A percentile compares a stretch with the other conserved stretches of the same genome.
Conservation (phyloP, 352 stramenopile genomes). For the Phytophthora ohioensis region DNA sequence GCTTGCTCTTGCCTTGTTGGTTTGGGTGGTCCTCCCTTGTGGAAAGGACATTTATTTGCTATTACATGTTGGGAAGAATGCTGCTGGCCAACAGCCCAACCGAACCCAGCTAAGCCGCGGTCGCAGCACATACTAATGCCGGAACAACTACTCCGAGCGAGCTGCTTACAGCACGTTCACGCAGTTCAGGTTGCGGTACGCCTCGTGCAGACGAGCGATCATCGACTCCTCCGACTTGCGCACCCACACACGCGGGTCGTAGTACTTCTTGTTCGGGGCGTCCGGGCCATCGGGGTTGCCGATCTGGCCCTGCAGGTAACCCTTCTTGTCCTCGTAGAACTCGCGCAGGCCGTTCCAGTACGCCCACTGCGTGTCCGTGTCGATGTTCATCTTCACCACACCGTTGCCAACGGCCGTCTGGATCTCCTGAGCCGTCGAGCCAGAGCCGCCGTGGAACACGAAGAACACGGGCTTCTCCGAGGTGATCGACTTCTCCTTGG, state of each 20-base stretch:
- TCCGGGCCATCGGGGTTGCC: constrained; percentile 97
- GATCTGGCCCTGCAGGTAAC: constrained; percentile 98
- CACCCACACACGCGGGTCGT: constrained; percentile 98
- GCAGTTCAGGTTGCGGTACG: constrained; percentile 93
- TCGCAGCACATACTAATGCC: constrained; percentile 22
- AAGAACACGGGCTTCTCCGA: constrained; percentile 98
- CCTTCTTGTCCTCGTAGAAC: constrained; percentile 98
- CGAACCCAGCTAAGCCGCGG: constrained; percentile 9
- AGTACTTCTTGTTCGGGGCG: constrained; percentile 99
- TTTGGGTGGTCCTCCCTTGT: constrained; percentile 43
- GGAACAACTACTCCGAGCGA: constrained; percentile 10
- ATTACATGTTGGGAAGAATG: constrained; percentile 43
- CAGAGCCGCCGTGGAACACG: constrained; percentile 99
- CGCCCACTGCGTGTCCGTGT: constrained; percentile 99
- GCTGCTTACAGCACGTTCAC: constrained; percentile 55
- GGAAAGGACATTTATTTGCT: constrained; percentile 34
- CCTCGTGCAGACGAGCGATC: constrained; percentile 91
- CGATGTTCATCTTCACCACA: constrained; percentile 99
- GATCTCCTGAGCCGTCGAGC: constrained; percentile 97
- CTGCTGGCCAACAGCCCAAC: not conserved
- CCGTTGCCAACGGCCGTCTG: constrained; percentile 95
- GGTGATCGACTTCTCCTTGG: constrained; percentile 69
- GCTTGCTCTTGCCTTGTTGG: not conserved
- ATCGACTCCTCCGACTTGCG: constrained; percentile 97
- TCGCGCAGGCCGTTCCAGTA: constrained; percentile 99